Evolutionary conservation across 2,329 filamentous ascomycete species (phyloP).

Genomic region (Calonectria pseudoturangicola): DNA sequence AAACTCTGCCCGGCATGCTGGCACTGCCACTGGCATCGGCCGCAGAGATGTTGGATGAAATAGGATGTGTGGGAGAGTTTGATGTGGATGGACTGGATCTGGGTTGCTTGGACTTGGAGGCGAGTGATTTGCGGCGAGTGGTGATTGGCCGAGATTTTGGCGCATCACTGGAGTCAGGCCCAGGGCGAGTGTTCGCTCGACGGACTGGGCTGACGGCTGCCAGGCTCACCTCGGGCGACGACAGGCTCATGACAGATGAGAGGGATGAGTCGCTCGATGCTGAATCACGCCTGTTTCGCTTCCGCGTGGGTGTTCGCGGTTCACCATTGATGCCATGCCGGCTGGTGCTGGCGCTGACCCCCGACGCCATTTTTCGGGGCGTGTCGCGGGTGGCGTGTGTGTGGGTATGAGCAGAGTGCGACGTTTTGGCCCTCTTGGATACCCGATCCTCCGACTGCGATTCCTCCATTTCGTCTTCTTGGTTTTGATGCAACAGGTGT

Average conservation of each 20-base stretch:
- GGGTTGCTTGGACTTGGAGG: constrained; percentile 60
- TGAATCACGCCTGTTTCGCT: constrained; percentile 60
- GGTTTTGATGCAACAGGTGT: constrained; percentile 65
- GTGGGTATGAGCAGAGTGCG: constrained; percentile 51
- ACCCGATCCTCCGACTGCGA: constrained; percentile 54
- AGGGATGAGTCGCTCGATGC: constrained; percentile 66
- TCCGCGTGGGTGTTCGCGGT: constrained; percentile 61
- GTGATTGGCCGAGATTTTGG: constrained; percentile 64
- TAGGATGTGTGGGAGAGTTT: constrained; percentile 58
- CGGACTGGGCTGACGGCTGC: constrained; percentile 54
- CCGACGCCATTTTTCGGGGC: constrained; percentile 53
- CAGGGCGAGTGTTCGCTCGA: constrained; percentile 53
- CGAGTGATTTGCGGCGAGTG: constrained; percentile 63
- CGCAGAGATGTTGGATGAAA: constrained; percentile 46
- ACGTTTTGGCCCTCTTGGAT: constrained; percentile 62
- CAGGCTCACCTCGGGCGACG: constrained; percentile 61
- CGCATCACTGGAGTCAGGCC: constrained; percentile 59
- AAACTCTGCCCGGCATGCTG: constrained; percentile 65
- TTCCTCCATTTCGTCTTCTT: constrained; percentile 39
- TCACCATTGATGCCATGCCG: constrained; percentile 43
- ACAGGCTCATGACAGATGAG: constrained; percentile 62
- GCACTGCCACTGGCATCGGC: constrained; percentile 52
- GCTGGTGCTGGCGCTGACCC: constrained; percentile 36
- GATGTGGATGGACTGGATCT: constrained; percentile 61
- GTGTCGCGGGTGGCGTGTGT: constrained; percentile 51